Conservation (phyloP, 169 alveolate genomes). For the Cystoisospora suis region DNA sequence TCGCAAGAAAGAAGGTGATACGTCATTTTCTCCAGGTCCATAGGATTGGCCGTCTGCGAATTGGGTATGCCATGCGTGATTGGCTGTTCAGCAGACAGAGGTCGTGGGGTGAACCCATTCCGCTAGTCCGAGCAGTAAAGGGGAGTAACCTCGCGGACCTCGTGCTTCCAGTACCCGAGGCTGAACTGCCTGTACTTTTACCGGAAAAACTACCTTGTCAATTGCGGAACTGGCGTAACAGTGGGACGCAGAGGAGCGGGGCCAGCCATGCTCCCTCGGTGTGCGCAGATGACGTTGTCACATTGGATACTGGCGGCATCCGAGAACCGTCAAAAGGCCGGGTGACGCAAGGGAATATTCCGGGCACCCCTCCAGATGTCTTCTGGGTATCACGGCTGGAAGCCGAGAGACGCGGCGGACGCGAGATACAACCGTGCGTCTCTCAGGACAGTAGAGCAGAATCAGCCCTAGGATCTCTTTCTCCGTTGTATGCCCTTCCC, state of each 20-base stretch:
- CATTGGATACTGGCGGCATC: too few species aligned
- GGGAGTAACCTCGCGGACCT: slow-evolving; percentile 37
- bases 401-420: background rate
- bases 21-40: background rate
- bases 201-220: slow-evolving; percentile 41
- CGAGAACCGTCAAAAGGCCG: too few species aligned
- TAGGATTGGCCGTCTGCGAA: background rate
- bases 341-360: too few species aligned
- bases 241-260: too few species aligned
- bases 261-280: too few species aligned
- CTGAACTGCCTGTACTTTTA: slow-evolving; percentile 57
- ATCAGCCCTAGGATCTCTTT: background rate
- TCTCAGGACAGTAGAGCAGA: background rate
- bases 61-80: slow-evolving; percentile 78
- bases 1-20: background rate
- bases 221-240: too few species aligned
- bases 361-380: too few species aligned
- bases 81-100: slow-evolving; percentile 92
- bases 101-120: slow-evolving; percentile 95
- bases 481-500: background rate
- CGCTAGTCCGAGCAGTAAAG: slow-evolving; percentile 68
- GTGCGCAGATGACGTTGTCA: background rate
- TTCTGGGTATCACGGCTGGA: too few species aligned
- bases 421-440: background rate
- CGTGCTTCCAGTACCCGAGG: slow-evolving; percentile 62